phyloP scores from a whole-genome alignment of 2,329 filamentous ascomycete genomes.

The Penicillium sp. region DNA sequence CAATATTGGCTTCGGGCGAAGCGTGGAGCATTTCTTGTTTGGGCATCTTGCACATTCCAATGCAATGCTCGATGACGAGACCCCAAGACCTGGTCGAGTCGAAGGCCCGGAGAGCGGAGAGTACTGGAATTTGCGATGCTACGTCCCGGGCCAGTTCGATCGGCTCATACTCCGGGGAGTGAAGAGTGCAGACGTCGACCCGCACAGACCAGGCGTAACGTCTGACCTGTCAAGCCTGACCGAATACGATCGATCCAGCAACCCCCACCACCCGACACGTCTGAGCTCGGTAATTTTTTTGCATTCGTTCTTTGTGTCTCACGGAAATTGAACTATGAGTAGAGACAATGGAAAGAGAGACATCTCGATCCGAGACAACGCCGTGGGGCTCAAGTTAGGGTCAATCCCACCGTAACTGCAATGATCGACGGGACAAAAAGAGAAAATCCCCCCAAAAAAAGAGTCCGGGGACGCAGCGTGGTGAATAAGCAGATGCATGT shows the following conservation, averaged over 20 bases:
- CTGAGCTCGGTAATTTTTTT: slow-evolving; percentile 2
- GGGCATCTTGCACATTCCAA: slow-evolving; percentile 14
- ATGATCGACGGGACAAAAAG: not conserved
- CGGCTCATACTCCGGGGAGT: too few relatives aligned
- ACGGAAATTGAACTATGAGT: not conserved
- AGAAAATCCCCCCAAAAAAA: too few relatives aligned
- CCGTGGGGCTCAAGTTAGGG: not conserved
- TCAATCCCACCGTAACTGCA: not conserved
- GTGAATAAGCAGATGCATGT: slow-evolving; percentile 17
- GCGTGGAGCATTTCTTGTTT: not conserved
- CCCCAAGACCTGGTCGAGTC: not conserved
- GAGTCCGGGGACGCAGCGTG: not conserved
- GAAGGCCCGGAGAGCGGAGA: not conserved
- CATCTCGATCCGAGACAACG: not conserved
- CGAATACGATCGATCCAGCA: slow-evolving; percentile 10
- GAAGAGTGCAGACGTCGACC: not conserved
- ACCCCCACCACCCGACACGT: slow-evolving; percentile 5
- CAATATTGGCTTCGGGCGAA: not conserved
- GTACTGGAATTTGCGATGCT: slow-evolving; percentile 14
- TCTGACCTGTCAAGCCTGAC: slow-evolving; percentile 13
- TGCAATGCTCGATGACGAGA: slow-evolving; percentile 14
- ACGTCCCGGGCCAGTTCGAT: slow-evolving; percentile 3
- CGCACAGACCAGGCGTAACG: slow-evolving; percentile 11
- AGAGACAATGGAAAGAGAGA: not conserved
- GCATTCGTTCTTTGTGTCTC: not conserved